phyloP scores from a whole-genome alignment of 371 early-diverging fungal species.

The Nematocida sp. region DNA sequence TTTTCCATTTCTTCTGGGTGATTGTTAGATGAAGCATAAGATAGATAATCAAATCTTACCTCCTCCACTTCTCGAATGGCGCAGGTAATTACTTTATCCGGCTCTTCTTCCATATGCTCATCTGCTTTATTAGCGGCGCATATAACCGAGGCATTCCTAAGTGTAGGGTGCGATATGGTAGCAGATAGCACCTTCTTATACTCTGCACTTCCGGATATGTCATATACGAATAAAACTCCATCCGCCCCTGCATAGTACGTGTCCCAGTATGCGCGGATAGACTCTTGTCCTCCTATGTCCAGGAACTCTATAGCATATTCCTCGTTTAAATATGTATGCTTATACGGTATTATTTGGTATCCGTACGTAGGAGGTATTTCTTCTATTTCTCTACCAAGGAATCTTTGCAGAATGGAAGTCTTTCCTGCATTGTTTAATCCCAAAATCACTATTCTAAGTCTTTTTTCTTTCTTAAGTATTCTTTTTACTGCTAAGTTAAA shows the following conservation, averaged over 20 bases:
- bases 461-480: slow-evolving; percentile 70
- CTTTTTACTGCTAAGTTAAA: slow-evolving; percentile 64
- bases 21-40: too few relatives aligned
- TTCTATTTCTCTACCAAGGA: slow-evolving; percentile 80
- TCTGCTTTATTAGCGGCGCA: slow-evolving; percentile 79
- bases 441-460: slow-evolving; percentile 88
- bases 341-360: slow-evolving; percentile 75
- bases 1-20: not conserved
- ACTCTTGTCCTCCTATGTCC: slow-evolving; percentile 96
- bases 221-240: slow-evolving; percentile 94
- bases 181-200: slow-evolving; percentile 62
- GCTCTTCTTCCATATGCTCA: slow-evolving; percentile 62
- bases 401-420: slow-evolving; percentile 86
- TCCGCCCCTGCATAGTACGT: slow-evolving; percentile 98
- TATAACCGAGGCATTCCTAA: slow-evolving; percentile 74
- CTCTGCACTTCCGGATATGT: slow-evolving; percentile 77
- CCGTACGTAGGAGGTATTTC: slow-evolving; percentile 73
- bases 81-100: not conserved
- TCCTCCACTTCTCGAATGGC: not conserved
- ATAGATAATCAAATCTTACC: slow-evolving; percentile 4
- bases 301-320: slow-evolving; percentile 76
- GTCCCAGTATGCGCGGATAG: slow-evolving; percentile 91
- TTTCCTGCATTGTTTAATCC: slow-evolving; percentile 98
- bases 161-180: slow-evolving; percentile 65
- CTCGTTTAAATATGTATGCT: slow-evolving; percentile 74